A percentile compares a stretch with the other conserved stretches of the same genome.
Conservation (phyloP, 108 stramenopile genomes). For the Discostella pseudostelligera region DNA sequence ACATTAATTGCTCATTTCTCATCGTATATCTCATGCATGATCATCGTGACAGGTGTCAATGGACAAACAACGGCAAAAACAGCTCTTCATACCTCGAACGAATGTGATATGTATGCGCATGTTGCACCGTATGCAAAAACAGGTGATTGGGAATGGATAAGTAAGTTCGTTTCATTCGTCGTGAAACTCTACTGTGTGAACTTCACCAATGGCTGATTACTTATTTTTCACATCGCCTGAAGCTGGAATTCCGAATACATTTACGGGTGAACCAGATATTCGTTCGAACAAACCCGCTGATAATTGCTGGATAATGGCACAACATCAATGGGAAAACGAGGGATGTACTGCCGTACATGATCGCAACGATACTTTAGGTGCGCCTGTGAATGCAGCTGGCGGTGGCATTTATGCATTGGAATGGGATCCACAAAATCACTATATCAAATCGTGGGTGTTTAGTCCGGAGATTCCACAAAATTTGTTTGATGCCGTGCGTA, state of each 20-base stretch:
- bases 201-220: neutral
- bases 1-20: neutral
- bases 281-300: constrained; percentile 56
- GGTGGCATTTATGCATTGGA: constrained; percentile 76
- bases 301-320: constrained; percentile 87
- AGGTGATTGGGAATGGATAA: constrained; percentile 69
- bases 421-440: constrained; percentile 81
- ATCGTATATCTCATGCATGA: neutral
- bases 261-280: constrained; percentile 58
- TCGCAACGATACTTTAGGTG: constrained; percentile 66
- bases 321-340: constrained; percentile 94
- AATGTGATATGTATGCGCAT: constrained; percentile 82
- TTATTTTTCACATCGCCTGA: neutral
- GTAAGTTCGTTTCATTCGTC: constrained; percentile 13
- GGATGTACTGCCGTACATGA: constrained; percentile 83
- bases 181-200: neutral
- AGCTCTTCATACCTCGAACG: constrained; percentile 49
- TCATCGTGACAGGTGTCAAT: constrained; percentile 36
- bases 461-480: constrained; percentile 70
- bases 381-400: constrained; percentile 79
- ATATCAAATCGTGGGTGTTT: constrained; percentile 89
- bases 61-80: constrained; percentile 48
- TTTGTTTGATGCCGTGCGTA: constrained; percentile 60
- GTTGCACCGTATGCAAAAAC: constrained; percentile 68
- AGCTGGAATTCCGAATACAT: constrained; percentile 74